Conservation (phyloP, 768 basidiomycete genomes). For the Calvatia gigantea region DNA sequence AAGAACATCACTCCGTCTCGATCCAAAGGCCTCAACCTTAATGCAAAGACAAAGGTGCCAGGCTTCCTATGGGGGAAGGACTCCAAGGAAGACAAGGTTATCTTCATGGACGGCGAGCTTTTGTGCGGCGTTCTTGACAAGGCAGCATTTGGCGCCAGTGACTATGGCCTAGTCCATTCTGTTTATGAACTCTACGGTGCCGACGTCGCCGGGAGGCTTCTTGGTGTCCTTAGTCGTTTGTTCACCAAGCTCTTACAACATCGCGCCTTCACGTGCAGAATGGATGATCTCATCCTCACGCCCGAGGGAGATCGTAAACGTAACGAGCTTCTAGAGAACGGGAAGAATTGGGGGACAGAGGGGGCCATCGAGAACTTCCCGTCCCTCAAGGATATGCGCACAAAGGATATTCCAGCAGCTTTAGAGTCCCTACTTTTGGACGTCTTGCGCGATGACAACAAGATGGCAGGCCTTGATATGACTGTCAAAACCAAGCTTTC, state of each 20-base stretch:
- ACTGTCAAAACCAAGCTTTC: conserved; percentile 85
- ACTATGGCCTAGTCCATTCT: conserved; percentile 96
- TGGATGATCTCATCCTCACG: conserved; percentile 95
- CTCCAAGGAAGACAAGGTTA: conserved; percentile 79
- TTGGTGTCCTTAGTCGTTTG: conserved; percentile 88
- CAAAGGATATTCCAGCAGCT: conserved; percentile 50
- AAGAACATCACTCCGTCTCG: conserved; percentile 84
- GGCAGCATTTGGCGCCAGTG: conserved; percentile 93
- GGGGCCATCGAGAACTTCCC: conserved; percentile 92
- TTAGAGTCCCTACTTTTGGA: conserved; percentile 78
- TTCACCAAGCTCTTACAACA: conserved; percentile 98
- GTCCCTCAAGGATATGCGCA: conserved; percentile 51
- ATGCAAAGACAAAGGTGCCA: conserved; percentile 86
- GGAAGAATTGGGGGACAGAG: conserved; percentile 72
- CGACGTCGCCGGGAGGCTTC: conserved; percentile 82
- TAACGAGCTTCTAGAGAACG: conserved; percentile 60
- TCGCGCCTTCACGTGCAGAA: conserved; percentile 96
- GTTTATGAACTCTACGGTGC: conserved; percentile 95
- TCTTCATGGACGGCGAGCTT: conserved; percentile 91
- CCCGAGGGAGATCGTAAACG: conserved; percentile 73
- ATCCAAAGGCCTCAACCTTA: conserved; percentile 79
- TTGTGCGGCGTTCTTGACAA: conserved; percentile 95
- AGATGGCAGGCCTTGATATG: conserved; percentile 96
- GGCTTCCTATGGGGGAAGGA: conserved; percentile 81
- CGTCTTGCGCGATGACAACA: conserved; percentile 90